Conservation (phyloP, 495 filamentous ascomycete genomes). For the Daldinia caldariorum region DNA sequence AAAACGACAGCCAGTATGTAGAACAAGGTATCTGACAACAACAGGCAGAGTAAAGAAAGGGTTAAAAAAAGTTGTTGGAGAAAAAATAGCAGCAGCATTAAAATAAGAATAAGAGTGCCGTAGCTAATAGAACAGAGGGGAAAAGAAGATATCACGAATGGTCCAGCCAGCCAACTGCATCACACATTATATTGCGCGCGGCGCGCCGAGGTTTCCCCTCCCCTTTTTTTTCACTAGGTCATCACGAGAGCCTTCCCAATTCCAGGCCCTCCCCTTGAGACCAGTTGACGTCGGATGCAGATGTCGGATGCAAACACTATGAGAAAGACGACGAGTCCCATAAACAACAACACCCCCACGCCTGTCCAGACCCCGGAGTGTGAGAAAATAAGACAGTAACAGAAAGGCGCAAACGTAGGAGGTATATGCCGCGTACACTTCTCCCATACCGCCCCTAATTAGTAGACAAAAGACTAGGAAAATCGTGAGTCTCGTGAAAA, state of each 20-base stretch:
- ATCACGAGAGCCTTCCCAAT: conserved; percentile 48
- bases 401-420: conserved; percentile 47
- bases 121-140: conserved; percentile 63
- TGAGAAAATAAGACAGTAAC: conserved; percentile 40
- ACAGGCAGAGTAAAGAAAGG: conserved; percentile 32
- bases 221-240: conserved; percentile 45
- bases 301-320: conserved; percentile 52
- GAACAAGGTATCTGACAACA: conserved; percentile 54
- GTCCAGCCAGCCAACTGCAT: conserved; percentile 64
- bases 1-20: conserved; percentile 46
- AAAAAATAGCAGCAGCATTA: conserved; percentile 46
- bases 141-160: conserved; percentile 56
- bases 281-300: conserved; percentile 55
- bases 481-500: conserved; percentile 56
- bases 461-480: conserved; percentile 53
- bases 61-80: conserved; percentile 13
- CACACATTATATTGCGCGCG: conserved; percentile 63
- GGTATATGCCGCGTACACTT: conserved; percentile 63
- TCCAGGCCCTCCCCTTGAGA: conserved; percentile 56
- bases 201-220: conserved; percentile 51
- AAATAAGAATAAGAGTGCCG: conserved; percentile 58
- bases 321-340: conserved; percentile 45
- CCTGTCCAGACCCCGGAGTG: conserved; percentile 42
- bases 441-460: conserved; percentile 47
- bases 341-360: conserved; percentile 44